Base-by-base conservation (phyloP, 2,329 filamentous ascomycete species). In the Diaporthe vexans region DNA sequence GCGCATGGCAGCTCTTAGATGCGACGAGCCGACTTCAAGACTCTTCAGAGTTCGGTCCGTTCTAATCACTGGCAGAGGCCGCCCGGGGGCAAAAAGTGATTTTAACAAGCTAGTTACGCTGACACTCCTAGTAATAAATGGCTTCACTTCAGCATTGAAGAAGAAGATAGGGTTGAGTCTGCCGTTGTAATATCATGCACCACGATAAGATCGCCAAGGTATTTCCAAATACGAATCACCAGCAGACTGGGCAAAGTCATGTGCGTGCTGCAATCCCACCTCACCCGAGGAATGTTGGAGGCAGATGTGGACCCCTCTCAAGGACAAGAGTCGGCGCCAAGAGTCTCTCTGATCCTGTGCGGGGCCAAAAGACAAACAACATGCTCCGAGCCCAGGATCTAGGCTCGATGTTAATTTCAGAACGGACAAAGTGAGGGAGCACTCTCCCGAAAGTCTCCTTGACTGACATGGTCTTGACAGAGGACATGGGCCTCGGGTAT, bases 261-360 rank as follows among this genome's bases (percentile, higher is more conserved):
- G 43, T 65, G 40, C 15, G 6, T 43, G 40, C 40, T 43, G 26
- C 40, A 51, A 51, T 65, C 26, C 61, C 43, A 65, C 43, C 35
- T 65, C 43, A 65, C 26, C 35, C 48, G 29, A 35, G 61, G 19
- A 15, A 35, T 24, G 26, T n/a, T 65, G 26, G 61, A 10, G 10
- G 15, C 9, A 65, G 29, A 51, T 21, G 26, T 65, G 43, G 43
- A 37, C 46, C 43, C 61, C 11, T 52, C 61, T 24, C 29, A 15
- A n/a, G 43, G 46, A 67, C 46, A 67, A 67, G 63, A 48, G 37
- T 67, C 46, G 29, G 63, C 46, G 63, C 63, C 63, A 46, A 67
- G 63, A 67, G 3, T 37, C 37, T 37, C 15, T 37, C 46, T 24
- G 51, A 17, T 24, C 26, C 46, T 67, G 46, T 67, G 61, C 61